These are phyloP conservation scores for Lepidium didymum DNA, from an alignment of 345 rosid genomes.

Conservation along the genomic window DNA sequence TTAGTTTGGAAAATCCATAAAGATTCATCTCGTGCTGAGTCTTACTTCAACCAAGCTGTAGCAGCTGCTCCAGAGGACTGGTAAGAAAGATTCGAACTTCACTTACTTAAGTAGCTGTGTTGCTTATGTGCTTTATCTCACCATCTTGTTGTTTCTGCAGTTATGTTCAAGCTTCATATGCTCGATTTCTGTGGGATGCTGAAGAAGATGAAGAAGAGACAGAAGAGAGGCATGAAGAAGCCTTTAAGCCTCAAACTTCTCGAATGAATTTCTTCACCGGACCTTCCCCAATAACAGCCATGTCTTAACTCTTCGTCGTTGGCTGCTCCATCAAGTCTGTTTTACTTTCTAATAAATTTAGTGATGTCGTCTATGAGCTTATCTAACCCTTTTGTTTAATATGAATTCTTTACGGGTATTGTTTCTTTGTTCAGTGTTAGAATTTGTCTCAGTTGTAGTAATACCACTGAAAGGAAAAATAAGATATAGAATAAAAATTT, in stretches of 20 bases:
- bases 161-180: slow-evolving; percentile 82
- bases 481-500: slow-evolving; percentile 27
- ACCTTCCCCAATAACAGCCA: slow-evolving; percentile 45
- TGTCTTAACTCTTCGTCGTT: slow-evolving; percentile 33
- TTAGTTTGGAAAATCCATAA: slow-evolving; percentile 65
- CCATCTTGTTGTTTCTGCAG: slow-evolving; percentile 32
- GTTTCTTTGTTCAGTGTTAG: not conserved
- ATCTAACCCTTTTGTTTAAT: slow-evolving; percentile 18
- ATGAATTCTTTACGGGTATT: not conserved
- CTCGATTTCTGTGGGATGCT: slow-evolving; percentile 82
- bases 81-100: slow-evolving; percentile 31
- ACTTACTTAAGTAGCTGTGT: not conserved
- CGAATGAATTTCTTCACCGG: slow-evolving; percentile 33
- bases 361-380: slow-evolving; percentile 20
- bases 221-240: slow-evolving; percentile 17
- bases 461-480: slow-evolving; percentile 28
- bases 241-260: slow-evolving; percentile 10
- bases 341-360: slow-evolving; percentile 16
- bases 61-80: slow-evolving; percentile 76
- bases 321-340: slow-evolving; percentile 9
- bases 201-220: slow-evolving; percentile 44
- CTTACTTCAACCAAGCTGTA: slow-evolving; percentile 74
- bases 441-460: slow-evolving; percentile 15
- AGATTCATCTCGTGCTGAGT: slow-evolving; percentile 67
- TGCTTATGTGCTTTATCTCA: not conserved